Evolutionary conservation across 345 rosid genomes (phyloP).

Genomic region (Conringia planisiliqua): DNA sequence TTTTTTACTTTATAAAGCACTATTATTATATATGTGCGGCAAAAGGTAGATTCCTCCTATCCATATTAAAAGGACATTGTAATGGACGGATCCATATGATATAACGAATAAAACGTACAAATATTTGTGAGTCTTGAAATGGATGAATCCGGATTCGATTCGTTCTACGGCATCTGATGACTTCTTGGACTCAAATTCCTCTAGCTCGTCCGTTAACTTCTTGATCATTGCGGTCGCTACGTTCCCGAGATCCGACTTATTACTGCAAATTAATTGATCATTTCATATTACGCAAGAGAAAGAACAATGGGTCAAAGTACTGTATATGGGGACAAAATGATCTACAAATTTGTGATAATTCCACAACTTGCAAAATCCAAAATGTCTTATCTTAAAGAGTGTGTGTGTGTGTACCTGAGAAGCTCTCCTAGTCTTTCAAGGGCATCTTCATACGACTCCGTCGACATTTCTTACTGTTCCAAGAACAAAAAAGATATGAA

Average conservation of each 20-base stretch:
- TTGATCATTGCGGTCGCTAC: conserved; percentile 73
- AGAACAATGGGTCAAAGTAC: background rate
- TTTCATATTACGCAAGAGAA: background rate
- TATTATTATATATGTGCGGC: background rate
- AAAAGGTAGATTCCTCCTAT: background rate
- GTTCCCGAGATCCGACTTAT: conserved; percentile 51
- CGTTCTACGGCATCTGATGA: conserved; percentile 51
- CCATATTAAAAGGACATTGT: background rate
- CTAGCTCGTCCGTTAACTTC: conserved; percentile 65
- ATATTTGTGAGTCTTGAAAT: conserved; percentile 70
- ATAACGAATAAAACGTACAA: conserved; percentile 44
- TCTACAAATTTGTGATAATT: background rate
- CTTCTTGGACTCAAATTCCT: conserved; percentile 37
- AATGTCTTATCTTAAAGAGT: background rate
- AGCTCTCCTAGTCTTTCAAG: background rate
- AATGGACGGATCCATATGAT: background rate
- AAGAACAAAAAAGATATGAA: background rate
- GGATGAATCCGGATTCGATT: conserved; percentile 65
- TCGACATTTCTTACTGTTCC: conserved; percentile 18
- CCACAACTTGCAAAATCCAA: background rate
- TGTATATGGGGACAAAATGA: background rate
- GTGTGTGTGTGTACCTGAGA: background rate
- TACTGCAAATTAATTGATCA: conserved; percentile 36
- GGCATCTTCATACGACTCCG: conserved; percentile 24
- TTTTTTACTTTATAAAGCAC: background rate